Conservation (phyloP, 805 yeast genomes). For the Myxozyma geophila region DNA sequence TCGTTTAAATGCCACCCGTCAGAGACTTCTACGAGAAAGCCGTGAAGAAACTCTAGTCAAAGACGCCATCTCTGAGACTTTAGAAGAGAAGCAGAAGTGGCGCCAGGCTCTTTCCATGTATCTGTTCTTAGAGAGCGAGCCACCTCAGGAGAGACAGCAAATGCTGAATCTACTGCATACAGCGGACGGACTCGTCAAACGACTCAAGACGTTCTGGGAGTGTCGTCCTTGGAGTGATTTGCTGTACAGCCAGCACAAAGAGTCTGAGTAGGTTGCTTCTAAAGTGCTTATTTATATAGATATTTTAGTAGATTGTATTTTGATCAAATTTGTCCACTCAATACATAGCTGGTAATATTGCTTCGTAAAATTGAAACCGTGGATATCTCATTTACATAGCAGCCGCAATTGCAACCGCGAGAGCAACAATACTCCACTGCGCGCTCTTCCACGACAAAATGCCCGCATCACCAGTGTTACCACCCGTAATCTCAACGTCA, state of each 20-base stretch:
- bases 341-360: too few relatives aligned
- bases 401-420: conserved; percentile 13
- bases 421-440: conserved; percentile 17
- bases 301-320: too few relatives aligned
- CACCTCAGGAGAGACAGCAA: not conserved
- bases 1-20: not conserved
- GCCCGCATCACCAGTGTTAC: conserved; percentile 11
- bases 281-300: not conserved
- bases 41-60: too few relatives aligned
- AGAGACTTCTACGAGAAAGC: not conserved
- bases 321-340: too few relatives aligned
- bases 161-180: not conserved
- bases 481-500: conserved; percentile 5
- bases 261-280: not conserved
- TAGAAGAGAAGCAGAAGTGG: not conserved
- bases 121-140: not conserved
- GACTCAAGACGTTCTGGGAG: not conserved
- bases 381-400: not conserved
- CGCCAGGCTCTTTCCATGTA: not conserved
- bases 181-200: not conserved
- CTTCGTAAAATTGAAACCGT: too few relatives aligned
- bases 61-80: not conserved
- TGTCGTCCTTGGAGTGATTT: conserved; percentile 1
- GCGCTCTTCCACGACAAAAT: conserved; percentile 6
- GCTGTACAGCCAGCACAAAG: not conserved